Base-by-base conservation (phyloP, 2,329 filamentous ascomycete genomes). In the Plenodomus lindquistii region DNA sequence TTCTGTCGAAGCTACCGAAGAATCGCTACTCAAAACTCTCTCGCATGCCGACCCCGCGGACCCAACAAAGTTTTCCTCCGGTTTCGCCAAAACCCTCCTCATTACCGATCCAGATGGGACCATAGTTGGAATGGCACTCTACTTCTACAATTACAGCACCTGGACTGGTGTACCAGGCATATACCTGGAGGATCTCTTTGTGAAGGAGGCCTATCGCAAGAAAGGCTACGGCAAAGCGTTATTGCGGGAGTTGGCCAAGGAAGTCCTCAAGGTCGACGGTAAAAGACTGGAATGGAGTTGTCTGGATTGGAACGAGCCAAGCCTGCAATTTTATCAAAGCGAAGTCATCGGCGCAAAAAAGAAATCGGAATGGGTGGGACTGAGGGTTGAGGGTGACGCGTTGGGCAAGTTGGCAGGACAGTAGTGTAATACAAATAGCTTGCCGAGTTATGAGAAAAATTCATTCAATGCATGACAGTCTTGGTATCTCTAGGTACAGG, bases 71-170 rank as follows among this genome's bases (percentile, higher is more conserved):
- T 13, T 83, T 83, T 70, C 70, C 57, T 72, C 81, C 6, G 85
- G 82, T 42, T 89, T 87, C 22, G 88, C 91, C 16, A 88, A 90
- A 52, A 93, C 89, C 41, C 79, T 95, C 27, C 77, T 94, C 44
- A 74, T 93, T 45, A 70, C 71, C 1, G 75, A 78, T 17, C 62
- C 68, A 15, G 66, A 70, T 22, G 68, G 62, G 37, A 63, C 70
- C 24, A 67, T 83, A 71, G 88, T 84, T 0, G 91, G 88, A 40
- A 90, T 97, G 82, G 91, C 91, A 1, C 75, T 97, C 35, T 97
- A 91, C 76, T 97, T 96, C 73, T 91, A 93, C 79, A 97, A 93
- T 75, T 97, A 96, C 75, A 91, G 86, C 66, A 97, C 93, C 0
- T 97, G 94, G 94, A 84, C 88, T 8, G 84, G 88, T n/a, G 83